phyloP scores from a whole-genome alignment of 495 filamentous ascomycete species.

The Trichocladium uniseriatum region DNA sequence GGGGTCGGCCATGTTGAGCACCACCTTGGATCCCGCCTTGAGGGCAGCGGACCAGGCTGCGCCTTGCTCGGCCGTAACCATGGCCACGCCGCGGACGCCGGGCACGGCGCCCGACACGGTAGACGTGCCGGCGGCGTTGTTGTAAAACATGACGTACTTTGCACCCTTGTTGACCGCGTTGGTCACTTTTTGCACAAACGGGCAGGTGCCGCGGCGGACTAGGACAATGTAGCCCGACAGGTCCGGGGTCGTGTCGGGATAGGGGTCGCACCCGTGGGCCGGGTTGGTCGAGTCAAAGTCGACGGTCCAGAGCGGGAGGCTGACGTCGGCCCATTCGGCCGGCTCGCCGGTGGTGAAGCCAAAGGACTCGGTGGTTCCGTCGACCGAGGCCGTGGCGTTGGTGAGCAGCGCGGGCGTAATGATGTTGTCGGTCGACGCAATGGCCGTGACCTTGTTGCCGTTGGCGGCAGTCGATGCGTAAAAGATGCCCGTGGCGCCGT shows the following conservation, averaged over 20 bases:
- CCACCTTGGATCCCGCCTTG: constrained; percentile 29
- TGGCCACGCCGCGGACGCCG: constrained; percentile 30
- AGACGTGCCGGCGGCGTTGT: constrained; percentile 33
- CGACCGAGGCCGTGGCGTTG: constrained; percentile 27
- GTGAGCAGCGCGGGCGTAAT: constrained; percentile 33
- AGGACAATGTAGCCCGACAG: constrained; percentile 45
- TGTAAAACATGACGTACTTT: constrained; percentile 48
- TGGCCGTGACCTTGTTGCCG: constrained; percentile 40
- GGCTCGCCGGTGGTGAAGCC: constrained; percentile 35
- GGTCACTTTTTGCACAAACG: constrained; percentile 38
- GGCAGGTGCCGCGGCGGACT: constrained; percentile 45
- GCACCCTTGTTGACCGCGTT: constrained; percentile 45
- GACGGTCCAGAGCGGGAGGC: constrained; percentile 41
- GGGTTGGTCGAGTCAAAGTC: constrained; percentile 40
- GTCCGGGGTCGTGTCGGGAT: constrained; percentile 39
- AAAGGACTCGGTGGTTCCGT: constrained; percentile 23
- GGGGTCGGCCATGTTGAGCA: constrained; percentile 36
- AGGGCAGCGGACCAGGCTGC: constrained; percentile 34
- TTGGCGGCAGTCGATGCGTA: constrained; percentile 46
- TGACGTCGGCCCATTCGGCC: constrained; percentile 30
- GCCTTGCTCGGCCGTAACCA: constrained; percentile 39
- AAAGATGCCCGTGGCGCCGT: constrained; percentile 43
- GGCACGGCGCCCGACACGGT: constrained; percentile 22
- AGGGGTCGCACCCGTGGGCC: constrained; percentile 38
- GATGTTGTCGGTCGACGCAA: constrained; percentile 46